phyloP scores from a whole-genome alignment of 2,329 filamentous ascomycete genomes.

The Endoconidiophora laricicola region DNA sequence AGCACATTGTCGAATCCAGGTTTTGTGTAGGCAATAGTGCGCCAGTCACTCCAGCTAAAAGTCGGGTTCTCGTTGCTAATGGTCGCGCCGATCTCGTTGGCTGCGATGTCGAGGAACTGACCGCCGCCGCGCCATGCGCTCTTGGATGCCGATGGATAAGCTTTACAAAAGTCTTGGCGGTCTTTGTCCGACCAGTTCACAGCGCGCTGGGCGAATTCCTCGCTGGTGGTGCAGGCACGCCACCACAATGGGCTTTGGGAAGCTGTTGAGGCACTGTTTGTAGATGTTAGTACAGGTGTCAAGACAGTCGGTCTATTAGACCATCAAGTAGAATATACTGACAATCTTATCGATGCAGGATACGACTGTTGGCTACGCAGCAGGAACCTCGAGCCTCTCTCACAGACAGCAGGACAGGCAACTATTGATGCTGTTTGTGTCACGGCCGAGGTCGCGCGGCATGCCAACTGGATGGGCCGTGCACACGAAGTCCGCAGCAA shows the following conservation, averaged over 20 bases:
- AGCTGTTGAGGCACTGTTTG: conserved; percentile 5
- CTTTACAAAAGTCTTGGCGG: conserved; percentile 1
- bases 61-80: conserved; percentile 9
- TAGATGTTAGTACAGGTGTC: background rate
- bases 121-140: conserved; percentile 7
- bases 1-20: conserved; percentile 11
- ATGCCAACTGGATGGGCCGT: background rate
- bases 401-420: background rate
- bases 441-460: background rate
- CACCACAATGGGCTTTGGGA: conserved; percentile 5
- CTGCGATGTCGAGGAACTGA: conserved; percentile 11
- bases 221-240: conserved; percentile 8
- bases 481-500: conserved; percentile 2
- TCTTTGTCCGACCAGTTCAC: conserved; percentile 2
- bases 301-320: too few species aligned
- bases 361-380: background rate
- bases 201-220: conserved; percentile 8
- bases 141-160: conserved; percentile 2
- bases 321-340: background rate
- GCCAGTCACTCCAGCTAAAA: conserved; percentile 12
- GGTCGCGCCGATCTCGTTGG: conserved; percentile 11
- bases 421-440: background rate
- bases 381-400: too few species aligned
- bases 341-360: conserved; percentile 4
- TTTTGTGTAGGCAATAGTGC: conserved; percentile 8